Percentiles rank a stretch among this genome's conserved stretches.
Evolutionary conservation across 768 basidiomycete genomes (phyloP).

Genomic region (Kwoniella shandongensis): DNA sequence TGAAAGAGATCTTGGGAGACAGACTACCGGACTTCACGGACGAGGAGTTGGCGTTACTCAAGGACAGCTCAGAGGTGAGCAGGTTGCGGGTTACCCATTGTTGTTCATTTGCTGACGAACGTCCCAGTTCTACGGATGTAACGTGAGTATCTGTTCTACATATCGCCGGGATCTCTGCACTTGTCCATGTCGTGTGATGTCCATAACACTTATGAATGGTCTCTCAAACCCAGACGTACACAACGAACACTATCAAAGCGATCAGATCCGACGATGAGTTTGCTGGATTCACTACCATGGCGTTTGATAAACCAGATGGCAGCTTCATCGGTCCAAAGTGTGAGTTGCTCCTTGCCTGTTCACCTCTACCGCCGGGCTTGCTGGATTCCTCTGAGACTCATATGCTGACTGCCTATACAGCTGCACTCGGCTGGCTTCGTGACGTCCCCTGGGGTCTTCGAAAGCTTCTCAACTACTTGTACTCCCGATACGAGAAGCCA

Average conservation of each 20-base stretch:
- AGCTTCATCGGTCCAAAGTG: constrained; percentile 32
- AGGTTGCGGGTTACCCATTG: too few relatives aligned
- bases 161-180: neutral
- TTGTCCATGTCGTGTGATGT: neutral
- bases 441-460: constrained; percentile 49
- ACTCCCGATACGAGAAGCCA: constrained; percentile 42
- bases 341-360: constrained; percentile 11
- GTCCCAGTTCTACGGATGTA: constrained; percentile 35
- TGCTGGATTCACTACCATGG: constrained; percentile 26
- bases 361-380: neutral
- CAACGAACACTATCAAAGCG: constrained; percentile 42
- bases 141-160: constrained; percentile 15
- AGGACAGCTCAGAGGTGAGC: constrained; percentile 50
- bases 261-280: constrained; percentile 33
- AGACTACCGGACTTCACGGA: constrained; percentile 45
- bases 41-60: constrained; percentile 44
- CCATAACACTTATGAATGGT: neutral
- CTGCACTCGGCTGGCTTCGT: constrained; percentile 34
- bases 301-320: constrained; percentile 36
- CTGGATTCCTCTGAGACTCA: neutral
- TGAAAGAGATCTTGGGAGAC: constrained; percentile 43
- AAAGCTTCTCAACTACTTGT: constrained; percentile 41
- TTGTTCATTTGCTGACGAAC: constrained; percentile 4
- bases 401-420: constrained; percentile 10
- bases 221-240: constrained; percentile 28